Conservation (phyloP, 75 land plant species). For the Sequoiadendron giganteum region DNA sequence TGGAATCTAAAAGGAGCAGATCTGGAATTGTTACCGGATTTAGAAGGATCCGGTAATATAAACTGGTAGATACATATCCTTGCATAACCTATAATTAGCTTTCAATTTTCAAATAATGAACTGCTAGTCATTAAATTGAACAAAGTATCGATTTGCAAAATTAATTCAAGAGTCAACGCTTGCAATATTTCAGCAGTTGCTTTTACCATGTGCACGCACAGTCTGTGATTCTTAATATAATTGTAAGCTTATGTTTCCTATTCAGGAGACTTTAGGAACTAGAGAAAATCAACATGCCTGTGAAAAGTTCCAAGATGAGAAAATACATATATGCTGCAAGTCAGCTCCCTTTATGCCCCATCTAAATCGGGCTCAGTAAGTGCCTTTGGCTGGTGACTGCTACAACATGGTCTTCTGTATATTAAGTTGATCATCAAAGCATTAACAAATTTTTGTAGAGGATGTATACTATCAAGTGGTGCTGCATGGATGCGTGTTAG, state of each 20-base stretch:
- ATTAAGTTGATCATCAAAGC: neutral
- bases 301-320: neutral
- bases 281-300: neutral
- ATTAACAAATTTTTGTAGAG: neutral
- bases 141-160: neutral
- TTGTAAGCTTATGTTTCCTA: neutral
- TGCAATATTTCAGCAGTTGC: neutral
- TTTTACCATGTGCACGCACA: neutral
- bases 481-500: neutral
- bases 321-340: neutral
- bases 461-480: neutral
- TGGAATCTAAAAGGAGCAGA: neutral
- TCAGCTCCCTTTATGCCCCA: neutral
- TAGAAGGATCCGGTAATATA: constrained; percentile 2
- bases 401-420: neutral
- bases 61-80: neutral
- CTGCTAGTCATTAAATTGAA: neutral
- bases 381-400: neutral
- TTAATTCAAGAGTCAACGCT: neutral
- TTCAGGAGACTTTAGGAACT: neutral
- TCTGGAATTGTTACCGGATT: neutral
- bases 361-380: neutral
- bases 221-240: neutral
- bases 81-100: neutral
- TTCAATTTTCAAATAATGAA: neutral